Base-by-base conservation (phyloP, 768 basidiomycete species). In the Harrya chromipes region DNA sequence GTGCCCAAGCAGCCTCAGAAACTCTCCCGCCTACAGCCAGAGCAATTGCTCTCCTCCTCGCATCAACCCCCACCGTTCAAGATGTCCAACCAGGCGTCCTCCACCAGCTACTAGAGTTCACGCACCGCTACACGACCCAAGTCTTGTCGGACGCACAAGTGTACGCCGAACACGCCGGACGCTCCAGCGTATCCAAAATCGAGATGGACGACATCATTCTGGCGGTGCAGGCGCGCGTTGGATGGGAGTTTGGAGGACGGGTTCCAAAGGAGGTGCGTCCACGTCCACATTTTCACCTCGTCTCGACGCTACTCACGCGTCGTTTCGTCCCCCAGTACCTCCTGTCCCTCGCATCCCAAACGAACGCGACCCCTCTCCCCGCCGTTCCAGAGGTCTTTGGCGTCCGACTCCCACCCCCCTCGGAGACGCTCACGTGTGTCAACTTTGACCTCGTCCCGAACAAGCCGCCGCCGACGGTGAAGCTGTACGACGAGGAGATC, bases 171-270 rank as follows among this genome's bases (percentile, higher is more conserved):
- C 90, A 93, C 63, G 90, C 87, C 17, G 87, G 87, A 13, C 77
- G 84, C 38, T 66, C 81, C 3, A 86, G 85, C 50, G 27, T 16
- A 17, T 44, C 64, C 43, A 90, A 87, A 71, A 75, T 93, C 47
- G 90, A 91, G 55, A 80, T 85, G 75, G 90, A 93, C 54, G 90
- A 93, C 67, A 73, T 89, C 40, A 78, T 81, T 4, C 74, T 93
- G 35, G 88, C 90, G 2, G 84, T 91, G 5, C 90, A 93, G 66
- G 89, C 90, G 6, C 83, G 90, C 49, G 91, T 93, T 4, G 91
- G 90, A 37, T 93, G 91, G 91, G 91, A 93, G 67, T 87, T 91
- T 64, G 90, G 90, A 20, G 90, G 91, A 6, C 78, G 90, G 34
- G 82, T 93, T 24, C 90, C 90, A 4, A 92, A 92, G 70, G 90